These are phyloP conservation scores for Vinca minor DNA, from an alignment of 257 asterid species.

Conservation along the genomic window DNA sequence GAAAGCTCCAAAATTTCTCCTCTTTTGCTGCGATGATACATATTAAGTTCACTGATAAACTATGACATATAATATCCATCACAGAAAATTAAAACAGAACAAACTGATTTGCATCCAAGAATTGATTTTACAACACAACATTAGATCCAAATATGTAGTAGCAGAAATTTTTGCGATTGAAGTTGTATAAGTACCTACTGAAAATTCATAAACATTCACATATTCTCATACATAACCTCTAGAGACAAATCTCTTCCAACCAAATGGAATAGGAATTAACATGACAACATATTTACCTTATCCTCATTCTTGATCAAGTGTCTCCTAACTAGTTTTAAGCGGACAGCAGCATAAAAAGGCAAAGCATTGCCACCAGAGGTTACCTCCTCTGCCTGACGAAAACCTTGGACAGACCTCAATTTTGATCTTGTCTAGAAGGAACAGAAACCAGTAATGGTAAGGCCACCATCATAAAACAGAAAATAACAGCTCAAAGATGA, in stretches of 20 bases:
- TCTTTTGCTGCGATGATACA: background rate
- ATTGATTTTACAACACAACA: background rate
- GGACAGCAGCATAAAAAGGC: slow-evolving; percentile 85
- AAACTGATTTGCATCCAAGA: background rate
- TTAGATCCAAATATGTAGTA: no score
- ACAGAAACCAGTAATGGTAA: slow-evolving; percentile 7
- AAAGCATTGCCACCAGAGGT: slow-evolving; percentile 96
- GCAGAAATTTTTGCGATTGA: background rate
- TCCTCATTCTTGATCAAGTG: slow-evolving; percentile 50
- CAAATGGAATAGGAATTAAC: background rate
- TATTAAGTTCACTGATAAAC: background rate
- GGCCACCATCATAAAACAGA: background rate
- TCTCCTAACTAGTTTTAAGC: slow-evolving; percentile 76
- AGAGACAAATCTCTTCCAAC: background rate
- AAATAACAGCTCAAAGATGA: background rate
- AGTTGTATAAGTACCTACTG: background rate
- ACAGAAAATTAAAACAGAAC: background rate
- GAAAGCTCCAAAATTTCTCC: background rate
- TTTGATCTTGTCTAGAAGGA: slow-evolving; percentile 51
- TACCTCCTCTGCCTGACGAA: slow-evolving; percentile 57
- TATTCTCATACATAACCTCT: background rate
- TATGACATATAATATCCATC: background rate
- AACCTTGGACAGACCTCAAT: slow-evolving; percentile 37
- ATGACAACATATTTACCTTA: slow-evolving; percentile 33
- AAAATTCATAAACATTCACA: background rate